Base-by-base conservation (phyloP, 1,284 basidiomycete genomes). In the Ceratorhiza oryzae-sativae region DNA sequence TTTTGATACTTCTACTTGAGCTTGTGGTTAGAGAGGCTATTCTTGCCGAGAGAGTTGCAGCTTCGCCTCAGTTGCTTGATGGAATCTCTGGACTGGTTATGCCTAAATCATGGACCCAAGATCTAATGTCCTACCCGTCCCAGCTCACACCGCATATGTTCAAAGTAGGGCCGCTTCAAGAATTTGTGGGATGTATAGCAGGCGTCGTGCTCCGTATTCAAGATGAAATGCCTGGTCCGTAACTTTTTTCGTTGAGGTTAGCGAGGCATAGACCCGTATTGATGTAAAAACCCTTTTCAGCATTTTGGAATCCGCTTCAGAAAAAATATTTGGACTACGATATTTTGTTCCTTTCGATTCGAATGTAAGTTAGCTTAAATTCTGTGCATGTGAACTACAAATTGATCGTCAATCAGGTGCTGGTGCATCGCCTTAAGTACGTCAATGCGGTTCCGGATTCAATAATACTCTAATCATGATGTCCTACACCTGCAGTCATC, bases 81-180 rank as follows among this genome's bases (percentile, higher is more conserved):
- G 68, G 56, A 41, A 49, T 60, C 23, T 71, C 68, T 59, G 68
- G 68, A 1, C 68, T 71, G 34, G 39, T 71, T 9, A n/a, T 49
- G 15, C 68, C 68, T 1, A 4, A 27, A 15, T 60, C 56, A 6
- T 71, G 68, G 68, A 45, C 56, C 20, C 8, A 23, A 27, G 48
- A 32, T 56, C 13, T 71, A 56, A 27, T 45, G 12, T 20, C 42
- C 1, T 55, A 70, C 42, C 12, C 36, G 13, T 6, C 6, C 18
- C 9, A 61, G 59, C 3, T 25, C 12, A 20, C 18, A 10, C 41
- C 13, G n/a, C 6, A 46, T n/a, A 46, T 46, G 42, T 48, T 46
- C 18, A 42, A 30, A 13, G n/a, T 41, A 6, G 41, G 41, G 2
- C 20, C 20, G 9, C n/a, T 61, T 32, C 32, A 20, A 1, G 55